A percentile compares a stretch with the other conserved stretches of the same genome.
Conservation (phyloP, 2,329 filamentous ascomycete species). For the Fusarium dlaminii region DNA sequence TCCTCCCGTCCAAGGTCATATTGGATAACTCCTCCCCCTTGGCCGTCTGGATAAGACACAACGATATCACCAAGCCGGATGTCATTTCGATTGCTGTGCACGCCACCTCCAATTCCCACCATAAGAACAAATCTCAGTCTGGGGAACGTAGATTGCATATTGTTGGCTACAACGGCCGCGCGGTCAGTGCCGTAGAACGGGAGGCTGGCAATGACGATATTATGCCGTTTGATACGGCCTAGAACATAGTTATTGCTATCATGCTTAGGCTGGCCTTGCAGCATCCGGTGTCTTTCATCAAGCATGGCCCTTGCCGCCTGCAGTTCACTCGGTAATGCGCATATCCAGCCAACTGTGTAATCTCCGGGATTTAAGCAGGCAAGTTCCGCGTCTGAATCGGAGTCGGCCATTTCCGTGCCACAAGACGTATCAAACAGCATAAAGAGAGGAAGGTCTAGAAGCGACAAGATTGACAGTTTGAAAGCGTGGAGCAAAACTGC, state of each 20-base stretch:
- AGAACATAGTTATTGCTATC: background rate
- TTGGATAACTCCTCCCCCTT: too few relatives aligned
- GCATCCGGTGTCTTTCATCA: background rate
- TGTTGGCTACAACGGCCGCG: background rate
- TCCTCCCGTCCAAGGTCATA: too few relatives aligned
- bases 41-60: too few relatives aligned
- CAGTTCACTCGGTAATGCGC: background rate
- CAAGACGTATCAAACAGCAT: too few relatives aligned
- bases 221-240: background rate
- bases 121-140: background rate
- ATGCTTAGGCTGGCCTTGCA: background rate
- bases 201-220: background rate
- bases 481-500: too few relatives aligned
- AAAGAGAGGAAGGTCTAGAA: too few relatives aligned
- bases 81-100: too few relatives aligned
- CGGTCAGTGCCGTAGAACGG: background rate
- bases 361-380: background rate
- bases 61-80: too few relatives aligned
- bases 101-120: background rate
- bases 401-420: too few relatives aligned
- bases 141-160: background rate
- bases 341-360: background rate
- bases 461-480: too few relatives aligned
- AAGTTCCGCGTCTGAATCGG: too few relatives aligned
- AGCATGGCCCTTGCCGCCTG: background rate